Evolutionary conservation across 2,329 filamentous ascomycete genomes (phyloP), one percentile per base, ranked within the genome.

Genomic region (Aspergillus floridensis): DNA sequence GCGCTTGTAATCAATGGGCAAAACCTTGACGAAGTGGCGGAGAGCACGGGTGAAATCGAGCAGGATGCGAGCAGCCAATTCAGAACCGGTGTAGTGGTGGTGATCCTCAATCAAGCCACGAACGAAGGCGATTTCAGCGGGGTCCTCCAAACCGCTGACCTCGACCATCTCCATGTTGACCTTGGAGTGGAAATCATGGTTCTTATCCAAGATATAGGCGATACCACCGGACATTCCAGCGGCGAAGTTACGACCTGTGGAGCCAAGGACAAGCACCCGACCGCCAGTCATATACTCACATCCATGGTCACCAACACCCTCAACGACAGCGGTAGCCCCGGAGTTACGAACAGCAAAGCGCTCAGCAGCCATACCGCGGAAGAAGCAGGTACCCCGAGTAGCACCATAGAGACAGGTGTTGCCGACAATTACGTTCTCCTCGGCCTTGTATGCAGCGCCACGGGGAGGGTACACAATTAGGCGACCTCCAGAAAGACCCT

Each of bases 241-340:
- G 69, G 93, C 93, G 72, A 98, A 98, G 83, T 98, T 98, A 69
- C 93, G 93, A 49, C 93, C 93, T 72, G 92, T 96, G 70, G 86
- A 87, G 59, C 93, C 93, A 51, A 98, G 84, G 71, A 96, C 85
- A 65, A 98, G 81, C 53, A 97, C 84, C 72, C 93, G 91, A 73
- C 93, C 93, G 74, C 93, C 93, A 71, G 93, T 97, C 93, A 98
- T 98, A 85, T 98, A 98, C 83, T 98, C 93, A 74, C 93, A 97
- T 63, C 92, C 91, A 75, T 98, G 93, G 76, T 98, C 93, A 82
- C 93, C 93, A 65, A 96, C 86, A 79, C 93, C 93, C 79, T 98
- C 93, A 63, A 97, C 93, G 65, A 98, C 91, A n/a, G 93, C 92
- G 29, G 89, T 96, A 53, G 91, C 93, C 79, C 93, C 93, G 1